These are phyloP conservation scores for Lentinula raphanica DNA, from an alignment of 768 basidiomycete genomes.

Conservation along the genomic window DNA sequence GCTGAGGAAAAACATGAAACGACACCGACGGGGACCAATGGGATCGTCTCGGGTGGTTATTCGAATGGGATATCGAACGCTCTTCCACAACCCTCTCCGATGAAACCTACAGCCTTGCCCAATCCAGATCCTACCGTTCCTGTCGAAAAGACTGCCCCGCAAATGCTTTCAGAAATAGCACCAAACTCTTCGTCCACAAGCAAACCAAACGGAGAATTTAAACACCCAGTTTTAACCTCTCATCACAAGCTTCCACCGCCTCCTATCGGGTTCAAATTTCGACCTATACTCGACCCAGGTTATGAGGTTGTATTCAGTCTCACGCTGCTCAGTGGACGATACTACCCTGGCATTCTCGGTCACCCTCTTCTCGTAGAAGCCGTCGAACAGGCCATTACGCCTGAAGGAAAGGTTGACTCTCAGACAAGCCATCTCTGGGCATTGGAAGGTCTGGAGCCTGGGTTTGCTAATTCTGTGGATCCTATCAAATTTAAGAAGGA, in stretches of 20 bases:
- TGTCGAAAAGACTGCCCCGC: conserved; percentile 14
- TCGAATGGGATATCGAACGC: conserved; percentile 4
- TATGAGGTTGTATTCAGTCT: conserved; percentile 65
- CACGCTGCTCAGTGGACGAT: conserved; percentile 70
- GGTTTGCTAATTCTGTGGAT: conserved; percentile 65
- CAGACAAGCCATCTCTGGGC: conserved; percentile 57
- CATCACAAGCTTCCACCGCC: conserved; percentile 49
- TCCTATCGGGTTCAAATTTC: conserved; percentile 66
- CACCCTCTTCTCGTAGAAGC: conserved; percentile 52
- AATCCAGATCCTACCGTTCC: conserved; percentile 21
- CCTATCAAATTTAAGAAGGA: conserved; percentile 51
- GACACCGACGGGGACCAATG: not conserved
- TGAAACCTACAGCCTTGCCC: conserved; percentile 24
- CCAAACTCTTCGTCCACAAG: not conserved
- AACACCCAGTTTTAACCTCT: conserved; percentile 17
- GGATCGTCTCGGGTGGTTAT: not conserved
- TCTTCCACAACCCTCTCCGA: conserved; percentile 25
- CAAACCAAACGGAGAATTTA: not conserved
- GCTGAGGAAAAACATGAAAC: conserved; percentile 12
- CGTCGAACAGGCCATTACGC: conserved; percentile 33
- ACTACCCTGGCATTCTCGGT: conserved; percentile 67
- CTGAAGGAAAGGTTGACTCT: conserved; percentile 29
- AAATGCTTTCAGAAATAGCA: conserved; percentile 8
- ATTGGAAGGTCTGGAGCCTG: conserved; percentile 65
- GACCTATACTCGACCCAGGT: conserved; percentile 56